phyloP scores from a whole-genome alignment of 805 yeast genomes.

The Pichia sporocuriosa region DNA sequence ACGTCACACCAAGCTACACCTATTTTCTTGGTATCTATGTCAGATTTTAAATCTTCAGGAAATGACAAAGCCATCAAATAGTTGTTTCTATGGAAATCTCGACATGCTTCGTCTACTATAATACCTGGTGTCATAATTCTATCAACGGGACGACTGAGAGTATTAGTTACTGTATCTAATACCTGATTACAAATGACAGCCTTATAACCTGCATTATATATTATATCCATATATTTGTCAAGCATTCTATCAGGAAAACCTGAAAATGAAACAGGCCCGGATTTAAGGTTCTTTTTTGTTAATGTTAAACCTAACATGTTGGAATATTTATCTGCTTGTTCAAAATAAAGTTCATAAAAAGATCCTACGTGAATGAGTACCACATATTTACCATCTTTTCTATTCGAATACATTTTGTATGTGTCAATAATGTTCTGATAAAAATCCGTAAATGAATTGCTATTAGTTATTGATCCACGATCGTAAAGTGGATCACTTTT shows the following conservation, averaged over 20 bases:
- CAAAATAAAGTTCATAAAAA: slow-evolving; percentile 81
- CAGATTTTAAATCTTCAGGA: slow-evolving; percentile 41
- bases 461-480: slow-evolving; percentile 12
- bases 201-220: slow-evolving; percentile 61
- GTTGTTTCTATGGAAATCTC: slow-evolving; percentile 67
- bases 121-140: slow-evolving; percentile 92
- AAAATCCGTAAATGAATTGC: slow-evolving; percentile 20
- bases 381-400: slow-evolving; percentile 34
- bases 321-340: slow-evolving; percentile 74
- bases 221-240: slow-evolving; percentile 62
- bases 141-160: slow-evolving; percentile 61
- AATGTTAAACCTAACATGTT: slow-evolving; percentile 66
- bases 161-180: slow-evolving; percentile 22
- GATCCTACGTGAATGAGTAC: slow-evolving; percentile 80
- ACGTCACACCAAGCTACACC: slow-evolving; percentile 89
- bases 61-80: slow-evolving; percentile 60
- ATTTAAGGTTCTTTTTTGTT: slow-evolving; percentile 45
- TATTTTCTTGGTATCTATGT: slow-evolving; percentile 35
- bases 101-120: slow-evolving; percentile 74
- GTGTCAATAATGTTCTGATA: slow-evolving; percentile 27
- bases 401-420: slow-evolving; percentile 20
- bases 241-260: slow-evolving; percentile 79
- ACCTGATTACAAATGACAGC: slow-evolving; percentile 83
- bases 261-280: slow-evolving; percentile 64
- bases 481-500: too few species aligned